phyloP scores from a whole-genome alignment of 257 asterid genomes.

The Knoxia roxburghii region DNA sequence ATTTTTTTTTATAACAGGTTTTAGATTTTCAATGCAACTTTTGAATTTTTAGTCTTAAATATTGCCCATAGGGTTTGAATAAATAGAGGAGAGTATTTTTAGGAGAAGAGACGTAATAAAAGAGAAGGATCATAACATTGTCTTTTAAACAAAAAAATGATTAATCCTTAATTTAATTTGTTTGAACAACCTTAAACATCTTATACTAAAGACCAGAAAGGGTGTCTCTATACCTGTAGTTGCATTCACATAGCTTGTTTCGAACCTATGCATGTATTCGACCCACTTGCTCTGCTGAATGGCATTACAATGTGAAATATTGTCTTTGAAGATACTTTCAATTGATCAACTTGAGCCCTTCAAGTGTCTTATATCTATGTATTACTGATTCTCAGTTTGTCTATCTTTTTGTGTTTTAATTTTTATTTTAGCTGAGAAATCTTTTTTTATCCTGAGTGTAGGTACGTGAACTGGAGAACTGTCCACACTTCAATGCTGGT shows the following conservation, averaged over 20 bases:
- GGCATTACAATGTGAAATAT: not conserved
- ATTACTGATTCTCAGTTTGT: not conserved
- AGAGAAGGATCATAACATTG: no score
- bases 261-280: not conserved
- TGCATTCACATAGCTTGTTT: not conserved
- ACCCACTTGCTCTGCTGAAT: not conserved
- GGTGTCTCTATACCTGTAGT: not conserved
- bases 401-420: not conserved
- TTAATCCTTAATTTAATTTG: no score
- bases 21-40: no score
- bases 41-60: no score
- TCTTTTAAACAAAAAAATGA: no score
- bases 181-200: no score
- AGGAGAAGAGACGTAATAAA: no score
- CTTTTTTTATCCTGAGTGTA: slow-evolving; percentile 10
- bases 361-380: not conserved
- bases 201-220: no score
- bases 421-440: not conserved
- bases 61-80: no score
- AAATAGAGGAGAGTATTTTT: no score
- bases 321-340: not conserved
- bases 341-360: not conserved
- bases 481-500: slow-evolving; percentile 80
- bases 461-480: slow-evolving; percentile 84
- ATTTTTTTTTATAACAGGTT: no score